These are phyloP conservation scores for Diplotaxis tenuifolia DNA, from an alignment of 345 rosid genomes.

Conservation along the genomic window DNA sequence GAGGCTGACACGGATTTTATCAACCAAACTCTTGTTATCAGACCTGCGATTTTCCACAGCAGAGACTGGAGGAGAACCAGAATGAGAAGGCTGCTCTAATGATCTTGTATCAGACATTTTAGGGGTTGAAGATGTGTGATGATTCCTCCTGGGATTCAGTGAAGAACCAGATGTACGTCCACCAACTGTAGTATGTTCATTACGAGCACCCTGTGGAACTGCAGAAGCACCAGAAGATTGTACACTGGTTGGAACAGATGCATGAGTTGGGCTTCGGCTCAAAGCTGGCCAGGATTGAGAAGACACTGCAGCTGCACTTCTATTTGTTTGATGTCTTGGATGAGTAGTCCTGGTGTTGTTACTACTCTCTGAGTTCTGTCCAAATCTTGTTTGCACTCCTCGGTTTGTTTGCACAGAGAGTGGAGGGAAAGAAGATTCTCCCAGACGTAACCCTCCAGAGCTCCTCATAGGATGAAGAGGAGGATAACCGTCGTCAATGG, in stretches of 20 bases:
- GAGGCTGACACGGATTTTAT: slow-evolving; percentile 62
- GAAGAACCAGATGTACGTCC: slow-evolving; percentile 28
- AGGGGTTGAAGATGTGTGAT: slow-evolving; percentile 57
- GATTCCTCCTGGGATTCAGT: slow-evolving; percentile 40
- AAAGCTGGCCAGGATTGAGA: slow-evolving; percentile 60
- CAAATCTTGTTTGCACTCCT: slow-evolving; percentile 42
- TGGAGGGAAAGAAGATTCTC: slow-evolving; percentile 80
- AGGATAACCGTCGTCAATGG: slow-evolving; percentile 40
- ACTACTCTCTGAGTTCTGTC: slow-evolving; percentile 44
- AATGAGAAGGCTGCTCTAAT: slow-evolving; percentile 34
- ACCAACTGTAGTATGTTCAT: slow-evolving; percentile 8
- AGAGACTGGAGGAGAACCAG: slow-evolving; percentile 69
- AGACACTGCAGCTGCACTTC: slow-evolving; percentile 38
- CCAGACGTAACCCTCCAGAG: slow-evolving; percentile 48
- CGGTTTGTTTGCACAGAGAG: slow-evolving; percentile 42
- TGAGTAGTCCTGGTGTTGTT: slow-evolving; percentile 62
- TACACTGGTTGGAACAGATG: slow-evolving; percentile 32
- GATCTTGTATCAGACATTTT: slow-evolving; percentile 45
- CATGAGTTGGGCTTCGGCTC: slow-evolving; percentile 32
- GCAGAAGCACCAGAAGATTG: slow-evolving; percentile 39
- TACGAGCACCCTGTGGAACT: slow-evolving; percentile 37
- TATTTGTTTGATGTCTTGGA: slow-evolving; percentile 48
- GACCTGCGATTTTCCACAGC: slow-evolving; percentile 36
- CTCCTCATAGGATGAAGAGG: slow-evolving; percentile 61
- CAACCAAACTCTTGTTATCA: slow-evolving; percentile 74